These are phyloP conservation scores for Ophioceras dolichostomum DNA, from an alignment of 2,329 filamentous ascomycete species.

Conservation along the genomic window DNA sequence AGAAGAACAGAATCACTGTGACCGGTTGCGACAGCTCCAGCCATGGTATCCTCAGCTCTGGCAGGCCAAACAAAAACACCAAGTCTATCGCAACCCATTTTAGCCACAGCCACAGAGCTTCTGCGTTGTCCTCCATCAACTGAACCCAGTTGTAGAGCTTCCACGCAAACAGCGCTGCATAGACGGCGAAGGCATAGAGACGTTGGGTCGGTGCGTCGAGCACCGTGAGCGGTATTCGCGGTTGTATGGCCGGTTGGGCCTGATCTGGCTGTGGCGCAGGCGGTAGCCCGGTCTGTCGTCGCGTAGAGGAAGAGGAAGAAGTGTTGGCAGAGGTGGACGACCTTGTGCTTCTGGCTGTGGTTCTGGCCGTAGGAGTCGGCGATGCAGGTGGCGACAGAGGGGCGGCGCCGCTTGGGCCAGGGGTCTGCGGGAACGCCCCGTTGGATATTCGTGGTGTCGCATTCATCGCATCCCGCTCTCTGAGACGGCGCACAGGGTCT, in stretches of 20 bases:
- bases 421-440: slow-evolving; percentile 14
- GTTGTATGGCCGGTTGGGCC: slow-evolving; percentile 25
- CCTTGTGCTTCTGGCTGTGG: no score
- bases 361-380: slow-evolving; percentile 1
- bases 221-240: slow-evolving; percentile 68
- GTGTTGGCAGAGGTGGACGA: no score
- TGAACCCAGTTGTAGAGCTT: slow-evolving; percentile 77
- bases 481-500: no score
- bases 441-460: slow-evolving; percentile 12
- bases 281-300: no score
- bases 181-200: slow-evolving; percentile 74
- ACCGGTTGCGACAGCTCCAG: slow-evolving; percentile 75
- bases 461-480: slow-evolving; percentile 11
- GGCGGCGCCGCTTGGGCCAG: slow-evolving; percentile 8
- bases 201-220: slow-evolving; percentile 87
- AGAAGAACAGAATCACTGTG: slow-evolving; percentile 56
- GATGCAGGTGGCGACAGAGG: slow-evolving; percentile 11
- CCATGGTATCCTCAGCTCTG: slow-evolving; percentile 88
- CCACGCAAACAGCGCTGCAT: slow-evolving; percentile 65
- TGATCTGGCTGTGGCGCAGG: slow-evolving; percentile 30
- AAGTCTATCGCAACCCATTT: slow-evolving; percentile 91
- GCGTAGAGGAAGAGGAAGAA: no score
- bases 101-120: slow-evolving; percentile 81
- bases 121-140: slow-evolving; percentile 59
- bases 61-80: slow-evolving; percentile 75